Conservation (phyloP, 2,329 filamentous ascomycete species). For the Acephala macrosclerotiorum region DNA sequence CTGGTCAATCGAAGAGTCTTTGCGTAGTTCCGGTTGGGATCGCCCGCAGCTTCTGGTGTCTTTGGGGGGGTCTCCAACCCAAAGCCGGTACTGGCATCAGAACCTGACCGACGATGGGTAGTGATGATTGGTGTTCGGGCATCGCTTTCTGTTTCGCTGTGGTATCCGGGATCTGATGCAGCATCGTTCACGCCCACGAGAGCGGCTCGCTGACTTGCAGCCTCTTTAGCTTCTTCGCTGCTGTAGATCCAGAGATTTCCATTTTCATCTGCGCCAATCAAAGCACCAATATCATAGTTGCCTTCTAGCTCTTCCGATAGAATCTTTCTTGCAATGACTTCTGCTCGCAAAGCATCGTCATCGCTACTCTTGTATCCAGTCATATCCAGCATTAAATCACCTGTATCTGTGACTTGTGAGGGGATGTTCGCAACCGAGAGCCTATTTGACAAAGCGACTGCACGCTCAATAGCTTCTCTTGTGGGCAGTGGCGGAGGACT, state of each 20-base stretch:
- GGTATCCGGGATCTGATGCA: slow-evolving; percentile 91
- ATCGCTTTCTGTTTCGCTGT: slow-evolving; percentile 82
- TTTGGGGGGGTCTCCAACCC: slow-evolving; percentile 70
- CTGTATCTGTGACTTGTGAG: slow-evolving; percentile 87
- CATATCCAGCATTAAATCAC: slow-evolving; percentile 98
- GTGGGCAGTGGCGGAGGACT: slow-evolving; percentile 79
- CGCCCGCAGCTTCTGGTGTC: slow-evolving; percentile 69
- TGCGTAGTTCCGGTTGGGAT: slow-evolving; percentile 87
- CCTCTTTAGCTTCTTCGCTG: slow-evolving; percentile 94
- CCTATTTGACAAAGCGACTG: slow-evolving; percentile 84
- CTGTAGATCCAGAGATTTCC: slow-evolving; percentile 99
- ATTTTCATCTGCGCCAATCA: slow-evolving; percentile 94
- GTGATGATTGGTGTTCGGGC: slow-evolving; percentile 52
- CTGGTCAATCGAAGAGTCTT: slow-evolving; percentile 96
- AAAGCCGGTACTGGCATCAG: slow-evolving; percentile 58
- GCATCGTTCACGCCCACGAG: slow-evolving; percentile 67
- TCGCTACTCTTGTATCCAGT: slow-evolving; percentile 95
- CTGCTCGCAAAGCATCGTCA: slow-evolving; percentile 88
- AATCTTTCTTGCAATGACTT: slow-evolving; percentile 92
- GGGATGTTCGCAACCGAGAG: slow-evolving; percentile 91
- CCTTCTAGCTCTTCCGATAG: slow-evolving; percentile 92
- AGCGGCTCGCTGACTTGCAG: slow-evolving; percentile 72
- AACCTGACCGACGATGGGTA: slow-evolving; percentile 67
- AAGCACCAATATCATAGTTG: slow-evolving; percentile 92
- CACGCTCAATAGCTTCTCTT: slow-evolving; percentile 81